phyloP scores from a whole-genome alignment of 1,284 basidiomycete species.

The Malassezia slooffiae region DNA sequence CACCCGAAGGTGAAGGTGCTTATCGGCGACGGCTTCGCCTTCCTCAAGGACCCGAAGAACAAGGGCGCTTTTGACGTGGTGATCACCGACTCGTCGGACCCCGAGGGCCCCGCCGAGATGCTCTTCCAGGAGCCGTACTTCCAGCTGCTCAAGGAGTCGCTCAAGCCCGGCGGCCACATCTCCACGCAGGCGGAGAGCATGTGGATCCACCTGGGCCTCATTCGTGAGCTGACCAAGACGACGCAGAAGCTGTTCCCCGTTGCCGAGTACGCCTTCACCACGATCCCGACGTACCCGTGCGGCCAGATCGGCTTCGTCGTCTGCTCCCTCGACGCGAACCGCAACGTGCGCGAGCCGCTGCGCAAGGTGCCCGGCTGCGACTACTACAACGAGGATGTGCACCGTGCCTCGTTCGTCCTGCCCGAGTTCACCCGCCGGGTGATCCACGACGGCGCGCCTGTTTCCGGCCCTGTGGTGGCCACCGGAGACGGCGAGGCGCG shows the following conservation, averaged over 20 bases:
- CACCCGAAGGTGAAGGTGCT: slow-evolving; percentile 76
- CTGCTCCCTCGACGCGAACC: slow-evolving; percentile 59
- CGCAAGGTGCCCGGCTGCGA: slow-evolving; percentile 53
- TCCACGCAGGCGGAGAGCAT: slow-evolving; percentile 92
- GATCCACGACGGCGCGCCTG: slow-evolving; percentile 43
- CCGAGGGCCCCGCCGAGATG: slow-evolving; percentile 84
- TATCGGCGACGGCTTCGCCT: slow-evolving; percentile 95
- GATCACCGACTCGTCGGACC: slow-evolving; percentile 94
- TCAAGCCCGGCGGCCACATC: slow-evolving; percentile 81
- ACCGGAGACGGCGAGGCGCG: slow-evolving; percentile 51
- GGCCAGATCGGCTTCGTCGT: slow-evolving; percentile 95
- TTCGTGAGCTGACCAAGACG: slow-evolving; percentile 64
- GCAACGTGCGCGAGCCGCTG: slow-evolving; percentile 51
- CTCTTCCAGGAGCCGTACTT: slow-evolving; percentile 98
- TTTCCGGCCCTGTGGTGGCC: slow-evolving; percentile 37
- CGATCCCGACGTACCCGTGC: slow-evolving; percentile 93
- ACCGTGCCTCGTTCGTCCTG: slow-evolving; percentile 72
- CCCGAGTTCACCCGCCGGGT: slow-evolving; percentile 72
- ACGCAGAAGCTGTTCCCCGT: slow-evolving; percentile 70
- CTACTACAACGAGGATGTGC: slow-evolving; percentile 80
- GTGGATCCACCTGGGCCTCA: slow-evolving; percentile 87
- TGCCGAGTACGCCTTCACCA: slow-evolving; percentile 85
- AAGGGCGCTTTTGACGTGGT: slow-evolving; percentile 78
- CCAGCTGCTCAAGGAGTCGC: slow-evolving; percentile 77
- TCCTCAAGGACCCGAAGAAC: slow-evolving; percentile 75